Conservation (phyloP, 2,329 filamentous ascomycete species). For the Botrytis paeoniae region DNA sequence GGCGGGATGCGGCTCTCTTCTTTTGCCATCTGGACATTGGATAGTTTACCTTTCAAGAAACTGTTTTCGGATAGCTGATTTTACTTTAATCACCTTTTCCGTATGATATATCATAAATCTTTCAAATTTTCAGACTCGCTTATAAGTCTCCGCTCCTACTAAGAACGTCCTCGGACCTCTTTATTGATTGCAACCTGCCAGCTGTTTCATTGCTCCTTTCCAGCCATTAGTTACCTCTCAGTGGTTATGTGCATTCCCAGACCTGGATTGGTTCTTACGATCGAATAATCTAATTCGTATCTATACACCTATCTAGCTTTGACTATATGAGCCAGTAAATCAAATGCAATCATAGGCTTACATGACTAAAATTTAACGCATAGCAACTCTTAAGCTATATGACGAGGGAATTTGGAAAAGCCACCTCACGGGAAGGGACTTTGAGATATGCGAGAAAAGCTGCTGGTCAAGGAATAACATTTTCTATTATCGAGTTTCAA, state of each 20-base stretch:
- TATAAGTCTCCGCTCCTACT: background rate
- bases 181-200: background rate
- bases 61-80: background rate
- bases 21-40: background rate
- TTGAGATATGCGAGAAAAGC: background rate
- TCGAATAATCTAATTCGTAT: too few species aligned
- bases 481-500: too few species aligned
- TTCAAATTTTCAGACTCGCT: background rate
- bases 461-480: background rate
- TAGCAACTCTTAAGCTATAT: background rate
- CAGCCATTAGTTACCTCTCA: background rate
- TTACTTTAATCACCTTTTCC: accelerated
- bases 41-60: background rate
- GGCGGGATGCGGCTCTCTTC: background rate
- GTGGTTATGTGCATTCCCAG: background rate
- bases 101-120: background rate
- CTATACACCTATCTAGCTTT: background rate
- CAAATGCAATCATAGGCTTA: background rate
- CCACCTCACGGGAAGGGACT: background rate
- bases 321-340: background rate
- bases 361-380: background rate
- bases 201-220: background rate
- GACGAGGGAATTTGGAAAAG: background rate
- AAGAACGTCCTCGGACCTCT: background rate
- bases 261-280: too few species aligned